Evolutionary conservation across 2,329 filamentous ascomycete genomes (phyloP), one percentile per base, ranked within the genome.

Genomic region (Tolypocladium pustulatum): DNA sequence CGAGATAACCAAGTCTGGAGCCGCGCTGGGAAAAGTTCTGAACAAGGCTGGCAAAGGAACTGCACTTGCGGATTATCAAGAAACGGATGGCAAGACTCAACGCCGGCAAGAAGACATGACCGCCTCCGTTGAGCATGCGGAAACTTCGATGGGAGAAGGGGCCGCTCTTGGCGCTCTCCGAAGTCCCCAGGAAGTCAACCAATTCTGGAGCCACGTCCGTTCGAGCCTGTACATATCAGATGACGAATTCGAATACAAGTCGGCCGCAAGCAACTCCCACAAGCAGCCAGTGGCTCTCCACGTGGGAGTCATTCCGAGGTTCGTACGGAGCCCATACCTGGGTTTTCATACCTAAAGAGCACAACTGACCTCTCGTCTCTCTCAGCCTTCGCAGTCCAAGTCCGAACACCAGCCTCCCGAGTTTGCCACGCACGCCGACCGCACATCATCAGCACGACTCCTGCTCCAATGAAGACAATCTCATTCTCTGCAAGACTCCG

Each of bases 141-240:
- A 27, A 13, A 22, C 30, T 2, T n/a, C 30, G 8, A 12, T 20
- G 2, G 10, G 3, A 13, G 22, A 38, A 1, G 36, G 17, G 25
- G 15, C 1, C 13, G 13, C 7, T 2, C n/a, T 3, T 30, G 32
- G 51, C 4, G n/a, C 61, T 22, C 53, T 59, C 32, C 54, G 65
- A 56, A 57, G 64, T 51, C 61, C 65, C 13, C 58, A 60, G 27
- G 69, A 71, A n/a, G 67, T 68, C n/a, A 43, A 58, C 32, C 61
- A 67, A 57, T 72, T 71, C 56, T 73, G 69, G 71, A 59, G 63
- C 12, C 61, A 66, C 61, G 68, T 72, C 25, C 66, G 71, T 25
- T 58, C 59, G 9, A 61, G 63, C 36, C 65, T 73, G 10, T 65
- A 66, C 57, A 65, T 72, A 37, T 62, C 68, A 17, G 69, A 73